These are phyloP conservation scores for Albatrellus ellisii DNA, from an alignment of 768 basidiomycete genomes.

Conservation along the genomic window DNA sequence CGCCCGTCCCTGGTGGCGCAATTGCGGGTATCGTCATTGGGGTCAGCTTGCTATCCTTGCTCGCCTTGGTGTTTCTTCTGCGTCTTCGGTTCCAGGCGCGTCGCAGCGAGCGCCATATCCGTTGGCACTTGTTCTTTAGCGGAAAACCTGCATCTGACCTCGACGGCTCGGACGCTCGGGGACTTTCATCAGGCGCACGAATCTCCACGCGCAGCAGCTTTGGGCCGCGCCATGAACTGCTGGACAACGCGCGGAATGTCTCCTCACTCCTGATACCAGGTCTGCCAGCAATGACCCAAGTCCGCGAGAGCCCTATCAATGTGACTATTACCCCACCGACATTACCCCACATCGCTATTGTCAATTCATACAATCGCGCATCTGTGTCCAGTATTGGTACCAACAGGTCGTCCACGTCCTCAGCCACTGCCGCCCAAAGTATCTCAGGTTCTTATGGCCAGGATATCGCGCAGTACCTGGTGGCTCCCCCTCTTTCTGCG, in stretches of 20 bases:
- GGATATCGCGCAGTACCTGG: not conserved
- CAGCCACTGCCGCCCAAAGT: too few species aligned
- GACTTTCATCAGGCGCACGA: slow-evolving; percentile 15
- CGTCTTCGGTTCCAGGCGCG: slow-evolving; percentile 32
- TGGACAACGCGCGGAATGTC: not conserved
- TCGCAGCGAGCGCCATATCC: slow-evolving; percentile 28
- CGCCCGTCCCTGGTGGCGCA: slow-evolving; percentile 28
- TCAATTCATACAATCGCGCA: not conserved
- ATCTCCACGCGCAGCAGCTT: slow-evolving; percentile 43
- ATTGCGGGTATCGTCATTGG: slow-evolving; percentile 33
- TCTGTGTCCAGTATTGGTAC: not conserved
- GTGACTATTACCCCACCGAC: not conserved
- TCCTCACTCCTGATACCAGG: not conserved
- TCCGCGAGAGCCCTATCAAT: not conserved
- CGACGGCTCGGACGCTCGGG: slow-evolving; percentile 9
- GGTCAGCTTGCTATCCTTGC: slow-evolving; percentile 20
- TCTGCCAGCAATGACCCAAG: slow-evolving; percentile 4
- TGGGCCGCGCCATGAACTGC: slow-evolving; percentile 17
- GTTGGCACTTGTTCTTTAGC: slow-evolving; percentile 33
- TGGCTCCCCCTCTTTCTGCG: not conserved
- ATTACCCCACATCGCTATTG: not conserved
- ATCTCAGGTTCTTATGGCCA: slow-evolving; percentile 4
- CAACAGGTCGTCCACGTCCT: not conserved
- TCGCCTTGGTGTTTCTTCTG: slow-evolving; percentile 27
- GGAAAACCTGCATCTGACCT: slow-evolving; percentile 12